phyloP scores from a whole-genome alignment of 1,284 basidiomycete species.

The Ganoderma lingzhi region DNA sequence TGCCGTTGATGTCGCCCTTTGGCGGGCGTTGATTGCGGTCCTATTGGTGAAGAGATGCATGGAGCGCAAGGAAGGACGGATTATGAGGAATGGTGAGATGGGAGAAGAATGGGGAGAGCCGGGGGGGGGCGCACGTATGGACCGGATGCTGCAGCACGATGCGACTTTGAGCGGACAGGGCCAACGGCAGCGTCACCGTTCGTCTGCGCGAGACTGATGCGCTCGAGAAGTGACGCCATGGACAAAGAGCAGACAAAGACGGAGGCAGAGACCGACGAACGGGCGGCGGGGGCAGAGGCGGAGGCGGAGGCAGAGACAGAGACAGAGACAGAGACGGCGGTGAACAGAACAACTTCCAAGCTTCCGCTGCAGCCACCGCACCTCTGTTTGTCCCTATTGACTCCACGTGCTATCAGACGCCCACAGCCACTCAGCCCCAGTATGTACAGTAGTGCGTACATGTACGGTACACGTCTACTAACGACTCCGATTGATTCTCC shows the following conservation, averaged over 20 bases:
- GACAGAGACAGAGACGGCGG: neutral
- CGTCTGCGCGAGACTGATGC: slow-evolving; percentile 57
- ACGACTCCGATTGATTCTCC: too few species aligned
- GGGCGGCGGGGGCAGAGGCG: neutral
- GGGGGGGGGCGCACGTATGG: slow-evolving; percentile 71
- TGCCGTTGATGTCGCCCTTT: slow-evolving; percentile 70
- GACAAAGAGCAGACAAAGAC: neutral
- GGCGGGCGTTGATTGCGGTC: slow-evolving; percentile 56
- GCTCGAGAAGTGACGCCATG: slow-evolving; percentile 71
- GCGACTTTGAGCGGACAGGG: slow-evolving; percentile 65
- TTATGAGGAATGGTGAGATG: slow-evolving; percentile 23
- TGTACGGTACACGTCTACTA: too few species aligned
- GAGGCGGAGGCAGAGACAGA: neutral
- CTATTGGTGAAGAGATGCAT: slow-evolving; percentile 46
- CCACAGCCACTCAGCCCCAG: too few species aligned
- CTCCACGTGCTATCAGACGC: neutral
- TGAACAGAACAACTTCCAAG: too few species aligned
- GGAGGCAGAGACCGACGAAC: neutral
- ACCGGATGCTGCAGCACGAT: slow-evolving; percentile 52
- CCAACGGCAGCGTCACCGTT: slow-evolving; percentile 50
- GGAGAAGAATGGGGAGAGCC: slow-evolving; percentile 36
- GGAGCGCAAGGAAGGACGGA: slow-evolving; percentile 2
- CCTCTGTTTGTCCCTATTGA: neutral
- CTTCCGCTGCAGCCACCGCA: neutral
- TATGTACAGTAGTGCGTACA: too few species aligned